These are phyloP conservation scores for Populus davidiana DNA, from an alignment of 345 rosid genomes.

Conservation along the genomic window DNA sequence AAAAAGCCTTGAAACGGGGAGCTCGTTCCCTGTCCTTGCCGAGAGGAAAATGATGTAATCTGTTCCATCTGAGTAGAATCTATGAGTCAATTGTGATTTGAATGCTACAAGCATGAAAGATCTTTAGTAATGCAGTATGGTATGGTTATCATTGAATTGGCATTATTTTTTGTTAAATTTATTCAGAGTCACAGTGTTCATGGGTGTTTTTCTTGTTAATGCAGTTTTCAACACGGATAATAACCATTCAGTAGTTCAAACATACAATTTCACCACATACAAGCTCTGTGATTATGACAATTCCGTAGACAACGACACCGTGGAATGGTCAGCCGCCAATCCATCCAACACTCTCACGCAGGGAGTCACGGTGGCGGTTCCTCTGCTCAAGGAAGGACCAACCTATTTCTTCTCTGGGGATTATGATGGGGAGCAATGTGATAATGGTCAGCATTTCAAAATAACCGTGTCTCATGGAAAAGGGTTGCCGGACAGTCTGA, in stretches of 20 bases:
- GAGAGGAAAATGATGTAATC: too few species aligned
- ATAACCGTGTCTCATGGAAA: slow-evolving; percentile 73
- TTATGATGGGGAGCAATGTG: slow-evolving; percentile 90
- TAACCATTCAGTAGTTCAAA: slow-evolving; percentile 84
- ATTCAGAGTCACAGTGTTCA: background rate
- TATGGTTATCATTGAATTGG: too few species aligned
- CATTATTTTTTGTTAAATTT: too few species aligned
- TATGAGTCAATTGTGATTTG: background rate
- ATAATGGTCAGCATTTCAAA: slow-evolving; percentile 58
- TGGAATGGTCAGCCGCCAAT: slow-evolving; percentile 60
- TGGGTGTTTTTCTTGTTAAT: background rate
- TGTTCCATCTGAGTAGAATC: too few species aligned
- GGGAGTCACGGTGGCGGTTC: slow-evolving; percentile 56
- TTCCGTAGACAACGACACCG: slow-evolving; percentile 47
- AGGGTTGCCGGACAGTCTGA: slow-evolving; percentile 61
- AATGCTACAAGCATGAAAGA: background rate
- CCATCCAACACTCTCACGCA: slow-evolving; percentile 69
- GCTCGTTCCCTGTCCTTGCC: too few species aligned
- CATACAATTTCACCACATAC: slow-evolving; percentile 73
- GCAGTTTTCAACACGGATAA: slow-evolving; percentile 91
- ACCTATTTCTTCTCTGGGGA: slow-evolving; percentile 77
- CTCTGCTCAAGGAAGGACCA: slow-evolving; percentile 66
- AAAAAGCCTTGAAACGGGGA: too few species aligned
- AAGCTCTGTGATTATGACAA: slow-evolving; percentile 62
- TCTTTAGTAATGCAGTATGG: too few species aligned